phyloP scores from a whole-genome alignment of 345 rosid genomes.

The Trapa bicornis region DNA sequence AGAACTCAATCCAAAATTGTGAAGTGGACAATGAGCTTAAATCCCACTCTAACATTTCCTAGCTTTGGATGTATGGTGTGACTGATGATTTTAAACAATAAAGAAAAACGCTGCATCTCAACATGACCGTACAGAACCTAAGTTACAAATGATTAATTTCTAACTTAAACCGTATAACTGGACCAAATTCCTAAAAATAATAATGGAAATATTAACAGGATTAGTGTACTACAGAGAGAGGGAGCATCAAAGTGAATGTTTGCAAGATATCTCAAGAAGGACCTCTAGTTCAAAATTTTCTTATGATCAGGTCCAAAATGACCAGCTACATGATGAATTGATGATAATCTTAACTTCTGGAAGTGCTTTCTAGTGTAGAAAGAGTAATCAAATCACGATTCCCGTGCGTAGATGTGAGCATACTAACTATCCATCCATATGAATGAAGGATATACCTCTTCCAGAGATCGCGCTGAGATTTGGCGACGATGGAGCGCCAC shows the following conservation, averaged over 20 bases:
- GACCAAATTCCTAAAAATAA: background rate
- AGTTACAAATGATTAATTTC: background rate
- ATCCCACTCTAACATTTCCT: background rate
- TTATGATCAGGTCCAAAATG: background rate
- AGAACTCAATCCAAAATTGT: background rate
- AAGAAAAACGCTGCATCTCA: background rate
- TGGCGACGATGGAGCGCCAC: slow-evolving; percentile 68
- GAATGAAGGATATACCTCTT: slow-evolving; percentile 29
- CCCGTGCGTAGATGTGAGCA: background rate
- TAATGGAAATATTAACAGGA: background rate
- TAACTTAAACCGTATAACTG: background rate
- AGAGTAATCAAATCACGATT: background rate
- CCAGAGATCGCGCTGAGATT: slow-evolving; percentile 97
- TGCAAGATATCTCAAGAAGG: background rate
- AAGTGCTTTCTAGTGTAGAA: background rate
- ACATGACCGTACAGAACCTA: too few relatives aligned
- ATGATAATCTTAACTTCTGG: background rate
- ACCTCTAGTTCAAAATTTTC: background rate
- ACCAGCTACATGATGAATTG: background rate
- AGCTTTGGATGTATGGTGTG: background rate
- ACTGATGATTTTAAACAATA: background rate
- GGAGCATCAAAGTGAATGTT: background rate
- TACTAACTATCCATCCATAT: background rate
- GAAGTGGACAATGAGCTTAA: background rate
- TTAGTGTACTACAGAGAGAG: background rate